Percentiles rank a stretch among this genome's conserved stretches.
phyloP scores from a whole-genome alignment of 2,329 filamentous ascomycete genomes.

The Pseudogymnoascus sp. region DNA sequence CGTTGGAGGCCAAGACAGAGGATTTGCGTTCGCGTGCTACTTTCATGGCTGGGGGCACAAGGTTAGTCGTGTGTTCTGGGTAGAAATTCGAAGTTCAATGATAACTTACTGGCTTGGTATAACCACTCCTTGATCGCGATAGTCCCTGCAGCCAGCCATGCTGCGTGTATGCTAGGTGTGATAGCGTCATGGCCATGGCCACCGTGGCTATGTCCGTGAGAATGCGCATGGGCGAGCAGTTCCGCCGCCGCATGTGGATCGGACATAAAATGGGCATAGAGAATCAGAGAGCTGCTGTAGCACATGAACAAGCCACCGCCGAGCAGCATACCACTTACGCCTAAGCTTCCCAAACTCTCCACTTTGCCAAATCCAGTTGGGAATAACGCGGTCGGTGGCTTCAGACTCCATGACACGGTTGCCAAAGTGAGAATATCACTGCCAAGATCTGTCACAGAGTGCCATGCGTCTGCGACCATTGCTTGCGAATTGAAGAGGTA shows the following conservation, averaged over 20 bases:
- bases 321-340: conserved; percentile 85
- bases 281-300: conserved; percentile 61
- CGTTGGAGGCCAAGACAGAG: conserved; percentile 90
- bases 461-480: conserved; percentile 88
- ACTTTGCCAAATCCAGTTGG: conserved; percentile 93
- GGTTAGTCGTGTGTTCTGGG: conserved; percentile 17
- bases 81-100: neutral
- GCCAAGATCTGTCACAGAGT: conserved; percentile 89
- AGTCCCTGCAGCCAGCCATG: conserved; percentile 85
- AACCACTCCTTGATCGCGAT: conserved; percentile 95
- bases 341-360: conserved; percentile 89
- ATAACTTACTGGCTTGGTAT: conserved; percentile 80
- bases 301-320: conserved; percentile 90
- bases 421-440: conserved; percentile 91
- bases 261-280: conserved; percentile 67
- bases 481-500: conserved; percentile 93
- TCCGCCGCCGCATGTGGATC: conserved; percentile 51
- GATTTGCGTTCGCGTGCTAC: conserved; percentile 90
- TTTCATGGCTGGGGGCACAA: conserved; percentile 66
- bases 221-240: conserved; percentile 48
- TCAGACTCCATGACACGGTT: conserved; percentile 89
- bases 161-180: conserved; percentile 83
- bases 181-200: conserved; percentile 57
- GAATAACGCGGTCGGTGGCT: conserved; percentile 74
- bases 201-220: conserved; percentile 51